A percentile compares a stretch with the other conserved stretches of the same genome.
These are phyloP conservation scores for Candida fluviatilis DNA, from an alignment of 805 yeast species.

Conservation along the genomic window DNA sequence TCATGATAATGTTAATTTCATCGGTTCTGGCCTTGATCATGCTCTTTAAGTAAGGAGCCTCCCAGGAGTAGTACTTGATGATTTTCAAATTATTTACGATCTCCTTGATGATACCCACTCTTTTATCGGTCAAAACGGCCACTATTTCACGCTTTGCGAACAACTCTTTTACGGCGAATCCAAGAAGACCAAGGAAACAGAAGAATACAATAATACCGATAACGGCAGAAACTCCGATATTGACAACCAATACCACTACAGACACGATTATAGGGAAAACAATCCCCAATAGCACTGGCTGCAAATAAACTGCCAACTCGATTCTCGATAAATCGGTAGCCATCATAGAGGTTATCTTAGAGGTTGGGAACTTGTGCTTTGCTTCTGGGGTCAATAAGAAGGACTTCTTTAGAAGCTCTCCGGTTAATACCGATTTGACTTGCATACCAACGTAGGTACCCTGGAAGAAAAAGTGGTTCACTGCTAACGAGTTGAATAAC, in stretches of 20 bases:
- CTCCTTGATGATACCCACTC: slow-evolving; percentile 71
- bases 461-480: slow-evolving; percentile 58
- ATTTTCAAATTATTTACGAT: slow-evolving; percentile 68
- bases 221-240: slow-evolving; percentile 66
- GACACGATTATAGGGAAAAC: slow-evolving; percentile 60
- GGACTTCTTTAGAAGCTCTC: slow-evolving; percentile 63
- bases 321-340: slow-evolving; percentile 76
- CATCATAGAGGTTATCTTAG: slow-evolving; percentile 65
- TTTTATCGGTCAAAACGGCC: slow-evolving; percentile 59
- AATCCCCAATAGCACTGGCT: slow-evolving; percentile 54
- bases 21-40: slow-evolving; percentile 50
- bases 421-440: slow-evolving; percentile 61
- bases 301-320: slow-evolving; percentile 61
- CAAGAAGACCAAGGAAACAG: slow-evolving; percentile 43
- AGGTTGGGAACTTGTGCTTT: slow-evolving; percentile 53
- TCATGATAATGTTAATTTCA: slow-evolving; percentile 57
- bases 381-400: slow-evolving; percentile 54
- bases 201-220: slow-evolving; percentile 51
- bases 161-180: slow-evolving; percentile 43
- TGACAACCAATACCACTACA: slow-evolving; percentile 54
- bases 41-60: slow-evolving; percentile 58
- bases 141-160: slow-evolving; percentile 51
- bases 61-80: slow-evolving; percentile 88
- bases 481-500: slow-evolving; percentile 15
- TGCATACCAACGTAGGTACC: slow-evolving; percentile 60